phyloP scores from a whole-genome alignment of 345 rosid genomes.

The Aurinia saxatilis region DNA sequence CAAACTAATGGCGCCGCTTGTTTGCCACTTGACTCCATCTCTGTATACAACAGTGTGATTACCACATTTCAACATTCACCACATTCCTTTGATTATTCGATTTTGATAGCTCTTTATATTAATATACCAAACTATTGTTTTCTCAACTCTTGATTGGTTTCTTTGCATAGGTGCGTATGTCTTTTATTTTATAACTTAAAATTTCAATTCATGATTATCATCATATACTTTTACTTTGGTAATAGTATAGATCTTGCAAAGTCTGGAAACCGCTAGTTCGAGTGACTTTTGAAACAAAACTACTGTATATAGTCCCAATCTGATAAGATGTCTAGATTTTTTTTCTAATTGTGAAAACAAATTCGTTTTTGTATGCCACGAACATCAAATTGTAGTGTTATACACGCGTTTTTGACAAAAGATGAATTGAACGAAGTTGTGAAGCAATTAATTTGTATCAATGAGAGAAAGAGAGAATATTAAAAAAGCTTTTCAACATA shows the following conservation, averaged over 20 bases:
- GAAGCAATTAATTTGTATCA: not conserved
- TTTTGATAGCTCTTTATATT: slow-evolving; percentile 2
- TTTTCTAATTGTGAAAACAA: no score
- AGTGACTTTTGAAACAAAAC: no score
- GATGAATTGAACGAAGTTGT: not conserved
- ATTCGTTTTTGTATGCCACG: no score
- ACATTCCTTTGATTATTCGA: not conserved
- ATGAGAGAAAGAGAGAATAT: not conserved
- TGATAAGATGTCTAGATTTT: no score
- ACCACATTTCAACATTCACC: slow-evolving; percentile 2
- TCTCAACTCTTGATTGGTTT: not conserved
- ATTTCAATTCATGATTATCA: not conserved
- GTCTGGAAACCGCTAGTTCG: no score
- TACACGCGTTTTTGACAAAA: not conserved
- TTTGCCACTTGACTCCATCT: slow-evolving; percentile 14
- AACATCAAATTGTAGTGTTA: no score
- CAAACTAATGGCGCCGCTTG: slow-evolving; percentile 20
- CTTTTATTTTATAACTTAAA: not conserved
- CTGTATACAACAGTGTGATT: not conserved
- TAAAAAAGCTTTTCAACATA: not conserved
- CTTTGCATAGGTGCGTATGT: no score
- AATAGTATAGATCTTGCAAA: no score
- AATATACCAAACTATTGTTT: slow-evolving; percentile 1
- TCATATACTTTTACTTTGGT: not conserved
- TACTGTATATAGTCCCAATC: no score